Evolutionary conservation across 208 protist genomes (phyloP), one percentile per base, ranked within the genome.

Genomic region (Trypanosoma brucei): DNA sequence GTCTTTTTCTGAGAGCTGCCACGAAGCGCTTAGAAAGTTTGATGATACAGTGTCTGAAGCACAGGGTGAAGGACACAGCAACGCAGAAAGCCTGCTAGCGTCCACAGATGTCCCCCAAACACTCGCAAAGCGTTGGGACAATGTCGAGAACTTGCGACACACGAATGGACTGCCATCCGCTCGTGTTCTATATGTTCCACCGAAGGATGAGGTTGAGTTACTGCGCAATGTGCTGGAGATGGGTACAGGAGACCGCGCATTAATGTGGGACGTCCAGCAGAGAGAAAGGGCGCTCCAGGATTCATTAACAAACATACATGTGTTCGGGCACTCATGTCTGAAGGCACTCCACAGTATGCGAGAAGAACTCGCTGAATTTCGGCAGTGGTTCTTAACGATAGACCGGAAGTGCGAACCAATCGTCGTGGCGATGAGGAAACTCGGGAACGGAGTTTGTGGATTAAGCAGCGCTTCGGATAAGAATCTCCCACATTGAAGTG

Each of bases 211-310:
- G 60, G 73, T 90, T 46, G 44, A 60, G 55, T 57, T 93, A 55
- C 83, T 93, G 52, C 81, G 78, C n/a, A 72, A 83, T 30, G 81
- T 88, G 64, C 74, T 91, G 31, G 71, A 75, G 3, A 90, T 93
- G 79, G 86, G 86, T 22, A 86, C 84, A 3, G 81, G 72, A 4
- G 82, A 76, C 65, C 72, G 73, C 7, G 72, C 64, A 8, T 58
- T 93, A 11, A 76, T 88, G 76, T 62, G 58, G 14, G 86, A 90
- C 53, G 69, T 90, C 34, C 61, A 72, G 6, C 62, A 61, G 35
- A 81, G 73, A 46, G 71, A 66, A 1, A 57, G 54, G 3, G 44
- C 11, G 3, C 70, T 93, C 2, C 59, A 80, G n/a, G 58, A 64
- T 8, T 13, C n/a, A 44, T 46, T 64, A 35, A 57, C 44, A 4